phyloP scores from a whole-genome alignment of 805 yeast species.

The Myxozyma monticola region DNA sequence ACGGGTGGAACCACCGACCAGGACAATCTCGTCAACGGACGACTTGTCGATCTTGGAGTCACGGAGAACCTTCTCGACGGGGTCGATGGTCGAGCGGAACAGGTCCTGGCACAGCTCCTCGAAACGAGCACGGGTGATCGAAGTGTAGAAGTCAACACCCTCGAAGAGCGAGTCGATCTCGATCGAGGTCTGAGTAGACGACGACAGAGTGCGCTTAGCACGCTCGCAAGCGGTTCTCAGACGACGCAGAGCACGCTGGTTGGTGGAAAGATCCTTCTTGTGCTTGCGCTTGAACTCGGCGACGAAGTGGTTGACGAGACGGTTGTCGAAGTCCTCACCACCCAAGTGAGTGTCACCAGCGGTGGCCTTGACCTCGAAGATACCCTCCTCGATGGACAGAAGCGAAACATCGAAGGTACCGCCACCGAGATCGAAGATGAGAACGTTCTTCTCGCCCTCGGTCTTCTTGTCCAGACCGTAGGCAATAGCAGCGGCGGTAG shows the following conservation, averaged over 20 bases:
- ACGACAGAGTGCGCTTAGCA: constrained; percentile 97
- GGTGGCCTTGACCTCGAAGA: constrained; percentile 94
- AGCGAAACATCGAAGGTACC: constrained; percentile 98
- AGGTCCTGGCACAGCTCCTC: constrained; percentile 93
- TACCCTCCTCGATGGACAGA: constrained; percentile 91
- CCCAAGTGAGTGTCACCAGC: constrained; percentile 92
- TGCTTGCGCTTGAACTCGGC: constrained; percentile 97
- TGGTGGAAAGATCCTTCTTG: constrained; percentile 87
- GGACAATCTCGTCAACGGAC: constrained; percentile 84
- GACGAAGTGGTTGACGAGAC: constrained; percentile 90
- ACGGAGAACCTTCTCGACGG: constrained; percentile 91
- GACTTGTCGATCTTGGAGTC: constrained; percentile 91
- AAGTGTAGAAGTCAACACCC: constrained; percentile 95
- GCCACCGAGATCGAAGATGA: constrained; percentile 97
- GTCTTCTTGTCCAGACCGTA: constrained; percentile 78
- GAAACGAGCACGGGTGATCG: constrained; percentile 95
- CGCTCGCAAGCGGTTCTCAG: constrained; percentile 98
- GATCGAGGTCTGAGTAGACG: constrained; percentile 90
- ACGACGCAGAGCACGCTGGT: constrained; percentile 98
- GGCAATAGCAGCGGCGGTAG: constrained; percentile 98
- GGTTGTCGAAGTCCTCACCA: constrained; percentile 98
- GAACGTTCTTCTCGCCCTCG: constrained; percentile 79
- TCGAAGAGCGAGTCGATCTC: constrained; percentile 94
- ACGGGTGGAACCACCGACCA: constrained; percentile 98
- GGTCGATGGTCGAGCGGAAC: constrained; percentile 91